Conservation (phyloP, 345 rosid genomes). For the Populus deltoides region DNA sequence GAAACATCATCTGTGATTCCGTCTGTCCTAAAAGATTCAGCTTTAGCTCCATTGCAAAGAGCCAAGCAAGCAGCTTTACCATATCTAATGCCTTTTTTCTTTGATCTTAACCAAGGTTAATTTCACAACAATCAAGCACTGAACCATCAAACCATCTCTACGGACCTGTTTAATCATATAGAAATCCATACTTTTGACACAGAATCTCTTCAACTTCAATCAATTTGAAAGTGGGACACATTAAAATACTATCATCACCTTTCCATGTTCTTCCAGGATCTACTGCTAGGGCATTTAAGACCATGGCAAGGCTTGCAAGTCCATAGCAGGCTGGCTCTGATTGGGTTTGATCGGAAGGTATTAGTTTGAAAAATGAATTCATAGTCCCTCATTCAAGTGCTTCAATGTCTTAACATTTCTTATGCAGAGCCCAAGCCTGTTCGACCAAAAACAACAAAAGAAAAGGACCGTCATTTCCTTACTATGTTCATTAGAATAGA, state of each 20-base stretch:
- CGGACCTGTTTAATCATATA: conserved; percentile 23
- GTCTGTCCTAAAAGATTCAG: conserved; percentile 26
- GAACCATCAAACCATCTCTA: conserved; percentile 48
- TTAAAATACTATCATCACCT: conserved; percentile 18
- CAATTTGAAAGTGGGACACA: background rate
- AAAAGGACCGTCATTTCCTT: no score
- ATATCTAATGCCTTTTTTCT: conserved; percentile 28
- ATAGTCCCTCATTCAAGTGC: conserved; percentile 35
- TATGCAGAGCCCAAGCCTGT: no score
- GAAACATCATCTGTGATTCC: conserved; percentile 21
- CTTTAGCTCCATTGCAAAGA: conserved; percentile 35
- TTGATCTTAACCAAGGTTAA: conserved; percentile 26
- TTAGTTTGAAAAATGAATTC: conserved; percentile 36
- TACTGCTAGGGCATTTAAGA: conserved; percentile 43
- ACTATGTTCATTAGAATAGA: no score
- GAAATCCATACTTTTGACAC: background rate
- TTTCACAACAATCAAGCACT: conserved; percentile 41
- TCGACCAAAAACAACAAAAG: no score
- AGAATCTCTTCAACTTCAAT: background rate
- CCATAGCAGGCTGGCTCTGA: conserved; percentile 50
- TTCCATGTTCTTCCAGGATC: conserved; percentile 47
- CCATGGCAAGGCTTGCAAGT: conserved; percentile 38
- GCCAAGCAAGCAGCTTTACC: conserved; percentile 40
- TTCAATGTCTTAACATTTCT: conserved; percentile 3
- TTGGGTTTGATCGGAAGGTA: conserved; percentile 44